Evolutionary conservation across 306 rosid genomes (phyloP).

Genomic region (Vigna unguiculata): DNA sequence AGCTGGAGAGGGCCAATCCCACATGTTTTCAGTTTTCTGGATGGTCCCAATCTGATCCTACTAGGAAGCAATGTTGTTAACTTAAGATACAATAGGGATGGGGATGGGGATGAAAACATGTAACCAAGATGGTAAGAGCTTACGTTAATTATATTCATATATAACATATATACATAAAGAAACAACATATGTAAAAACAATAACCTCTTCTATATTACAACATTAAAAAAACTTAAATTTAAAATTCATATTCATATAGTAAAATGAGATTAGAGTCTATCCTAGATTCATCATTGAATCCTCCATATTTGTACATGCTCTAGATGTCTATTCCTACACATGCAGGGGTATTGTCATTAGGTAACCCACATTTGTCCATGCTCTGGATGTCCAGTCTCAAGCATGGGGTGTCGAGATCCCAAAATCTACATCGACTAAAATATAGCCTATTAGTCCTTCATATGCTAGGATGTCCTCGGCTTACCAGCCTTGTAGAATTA

Average conservation of each 20-base stretch:
- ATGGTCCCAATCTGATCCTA: too few relatives aligned
- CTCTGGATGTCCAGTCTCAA: background rate
- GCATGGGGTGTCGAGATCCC: background rate
- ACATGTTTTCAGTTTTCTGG: too few relatives aligned
- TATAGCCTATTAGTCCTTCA: background rate
- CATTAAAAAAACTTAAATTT: background rate
- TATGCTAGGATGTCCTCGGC: background rate
- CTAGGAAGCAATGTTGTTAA: too few relatives aligned
- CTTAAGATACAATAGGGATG: too few relatives aligned
- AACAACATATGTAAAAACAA: too few relatives aligned
- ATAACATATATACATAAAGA: too few relatives aligned
- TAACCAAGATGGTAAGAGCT: too few relatives aligned
- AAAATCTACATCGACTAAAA: background rate
- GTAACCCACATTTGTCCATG: background rate
- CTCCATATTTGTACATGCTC: background rate
- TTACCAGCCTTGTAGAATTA: background rate
- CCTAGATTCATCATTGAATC: background rate
- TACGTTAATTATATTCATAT: too few relatives aligned
- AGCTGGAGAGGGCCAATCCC: too few relatives aligned
- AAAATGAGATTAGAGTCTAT: background rate
- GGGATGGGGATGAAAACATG: too few relatives aligned
- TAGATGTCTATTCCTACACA: background rate
- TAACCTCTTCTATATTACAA: background rate
- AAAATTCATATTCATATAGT: background rate
- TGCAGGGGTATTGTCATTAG: background rate